Conservation (phyloP, 345 rosid genomes). For the Noccaea caerulescens region DNA sequence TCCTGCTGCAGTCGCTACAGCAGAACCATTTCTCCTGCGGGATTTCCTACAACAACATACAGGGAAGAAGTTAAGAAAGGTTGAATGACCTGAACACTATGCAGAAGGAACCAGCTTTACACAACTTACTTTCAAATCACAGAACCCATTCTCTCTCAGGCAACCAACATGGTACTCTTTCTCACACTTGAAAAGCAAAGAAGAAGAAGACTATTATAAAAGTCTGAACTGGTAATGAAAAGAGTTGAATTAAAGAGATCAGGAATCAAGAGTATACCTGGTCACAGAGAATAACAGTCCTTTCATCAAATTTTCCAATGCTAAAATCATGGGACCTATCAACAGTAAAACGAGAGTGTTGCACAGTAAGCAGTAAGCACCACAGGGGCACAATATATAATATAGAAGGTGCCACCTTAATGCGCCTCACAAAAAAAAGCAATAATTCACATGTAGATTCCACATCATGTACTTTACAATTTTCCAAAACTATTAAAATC, state of each 20-base stretch:
- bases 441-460: constrained; percentile 14
- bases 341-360: constrained; percentile 22
- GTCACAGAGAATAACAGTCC: constrained; percentile 91
- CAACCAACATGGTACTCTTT: constrained; percentile 97
- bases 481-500: constrained; percentile 2
- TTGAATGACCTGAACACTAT: constrained; percentile 22
- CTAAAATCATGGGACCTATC: constrained; percentile 82
- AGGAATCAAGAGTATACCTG: constrained; percentile 63
- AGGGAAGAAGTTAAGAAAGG: constrained; percentile 28
- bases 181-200: constrained; percentile 70
- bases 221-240: constrained; percentile 10
- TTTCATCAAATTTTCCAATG: constrained; percentile 66
- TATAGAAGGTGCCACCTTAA: background rate
- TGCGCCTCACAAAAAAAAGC: background rate
- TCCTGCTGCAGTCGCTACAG: constrained; percentile 73
- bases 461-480: constrained; percentile 11
- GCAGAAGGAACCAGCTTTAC: constrained; percentile 12
- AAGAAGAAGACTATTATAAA: constrained; percentile 36
- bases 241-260: constrained; percentile 14
- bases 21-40: constrained; percentile 93
- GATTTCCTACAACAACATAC: constrained; percentile 57
- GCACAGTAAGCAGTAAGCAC: background rate
- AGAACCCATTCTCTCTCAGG: constrained; percentile 67
- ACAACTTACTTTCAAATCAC: constrained; percentile 84
- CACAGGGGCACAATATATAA: background rate